phyloP scores from a whole-genome alignment of 495 filamentous ascomycete genomes.

The Penicillium mononematosum region DNA sequence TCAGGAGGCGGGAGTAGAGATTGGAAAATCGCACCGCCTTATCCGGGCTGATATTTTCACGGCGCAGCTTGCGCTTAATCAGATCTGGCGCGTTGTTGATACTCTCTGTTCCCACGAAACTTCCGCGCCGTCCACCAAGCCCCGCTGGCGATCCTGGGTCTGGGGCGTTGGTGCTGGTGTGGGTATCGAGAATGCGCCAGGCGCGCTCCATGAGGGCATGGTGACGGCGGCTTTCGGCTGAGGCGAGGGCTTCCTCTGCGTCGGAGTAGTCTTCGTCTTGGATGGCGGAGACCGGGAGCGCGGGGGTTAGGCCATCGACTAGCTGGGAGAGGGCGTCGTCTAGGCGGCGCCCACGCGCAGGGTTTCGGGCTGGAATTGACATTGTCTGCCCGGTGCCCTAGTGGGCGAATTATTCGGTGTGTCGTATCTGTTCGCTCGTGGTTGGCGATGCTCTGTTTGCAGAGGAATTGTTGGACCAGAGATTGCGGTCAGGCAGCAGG shows the following conservation, averaged over 20 bases:
- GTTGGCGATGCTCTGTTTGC: background rate
- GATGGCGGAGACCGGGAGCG: constrained; percentile 34
- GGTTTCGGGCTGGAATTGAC: constrained; percentile 34
- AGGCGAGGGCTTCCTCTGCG: constrained; percentile 43
- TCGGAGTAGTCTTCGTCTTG: constrained; percentile 39
- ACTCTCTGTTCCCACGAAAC: constrained; percentile 45
- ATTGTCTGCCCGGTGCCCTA: constrained; percentile 27
- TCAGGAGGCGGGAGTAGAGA: constrained; percentile 80
- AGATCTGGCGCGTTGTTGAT: constrained; percentile 89
- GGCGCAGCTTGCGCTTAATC: constrained; percentile 82
- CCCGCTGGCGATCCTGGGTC: constrained; percentile 34
- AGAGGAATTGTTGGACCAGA: constrained; percentile 5
- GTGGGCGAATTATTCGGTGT: constrained; percentile 6
- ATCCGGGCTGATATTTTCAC: constrained; percentile 70
- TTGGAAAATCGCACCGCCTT: constrained; percentile 86
- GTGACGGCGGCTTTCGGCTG: constrained; percentile 47
- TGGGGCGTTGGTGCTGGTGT: constrained; percentile 22
- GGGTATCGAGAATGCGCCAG: constrained; percentile 43
- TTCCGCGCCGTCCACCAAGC: constrained; percentile 32
- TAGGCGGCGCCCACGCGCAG: constrained; percentile 47
- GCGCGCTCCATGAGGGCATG: constrained; percentile 42
- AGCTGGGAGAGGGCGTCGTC: constrained; percentile 57
- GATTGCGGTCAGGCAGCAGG: background rate
- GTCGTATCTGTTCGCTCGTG: background rate
- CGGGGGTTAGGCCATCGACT: constrained; percentile 50